Evolutionary conservation across 2,329 filamentous ascomycete species (phyloP), one percentile per base, ranked within the genome.

Genomic region (Didymella lethalis): DNA sequence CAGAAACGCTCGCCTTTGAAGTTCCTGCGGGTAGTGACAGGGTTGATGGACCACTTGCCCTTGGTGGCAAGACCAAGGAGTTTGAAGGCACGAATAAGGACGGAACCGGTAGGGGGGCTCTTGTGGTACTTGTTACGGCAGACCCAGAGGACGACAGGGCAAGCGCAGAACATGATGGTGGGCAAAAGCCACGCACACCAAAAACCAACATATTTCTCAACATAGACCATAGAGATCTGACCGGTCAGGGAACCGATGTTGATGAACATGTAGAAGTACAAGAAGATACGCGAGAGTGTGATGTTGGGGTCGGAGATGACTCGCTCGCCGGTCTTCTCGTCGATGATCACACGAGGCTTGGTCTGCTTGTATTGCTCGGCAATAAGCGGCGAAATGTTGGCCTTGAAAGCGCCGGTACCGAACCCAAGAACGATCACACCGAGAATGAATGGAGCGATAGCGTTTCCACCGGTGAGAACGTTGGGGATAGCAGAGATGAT

Each of bases 201-300:
- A 80, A 91, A 92, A 7, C 90, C 90, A 47, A 91, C 83, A 61
- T 90, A 91, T 72, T 90, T 89, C 77, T 92, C 90, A 2, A 89
- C 86, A 69, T 90, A 93, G 14, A 90, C 88, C 86, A 91, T 92
- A 66, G 82, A 80, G 47, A 92, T 82, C 72, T 90, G 32, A 87
- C 88, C 86, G 89, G 92, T 69, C 80, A 81, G 57, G 90, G 83
- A 74, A 88, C 87, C 44, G 83, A 86, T 45, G 82, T 69, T 44
- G 88, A 78, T 26, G 87, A 85, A 31, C 90, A 90, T 88, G 67
- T 69, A 63, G 32, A 61, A 63, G 55, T 65, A 63, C 16, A 76
- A 44, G 62, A 75, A 91, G 51, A 91, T 86, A 45, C 89, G 85
- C 8, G 85, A 85, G 61, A 89, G 83, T 46, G 89, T 92, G 51